Conservation (phyloP, 2,329 filamentous ascomycete species). For the Sporothrix variecibatus region DNA sequence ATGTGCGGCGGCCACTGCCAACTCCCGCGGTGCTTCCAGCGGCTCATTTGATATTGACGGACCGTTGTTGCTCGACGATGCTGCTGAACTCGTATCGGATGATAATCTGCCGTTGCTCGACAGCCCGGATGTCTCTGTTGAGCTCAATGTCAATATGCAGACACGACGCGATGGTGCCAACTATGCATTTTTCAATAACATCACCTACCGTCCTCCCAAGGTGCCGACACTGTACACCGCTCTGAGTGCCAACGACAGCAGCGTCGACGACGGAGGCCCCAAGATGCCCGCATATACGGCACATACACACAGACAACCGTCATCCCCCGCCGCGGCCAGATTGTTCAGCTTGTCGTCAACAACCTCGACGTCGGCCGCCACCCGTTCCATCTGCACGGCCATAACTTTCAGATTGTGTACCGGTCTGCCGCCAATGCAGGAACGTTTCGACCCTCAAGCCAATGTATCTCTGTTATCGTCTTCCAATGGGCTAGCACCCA, state of each 20-base stretch:
- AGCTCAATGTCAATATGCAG: constrained; percentile 65
- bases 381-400: constrained; percentile 32
- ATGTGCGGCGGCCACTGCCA: constrained; percentile 49
- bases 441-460: not conserved
- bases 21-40: constrained; percentile 60
- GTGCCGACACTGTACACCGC: constrained; percentile 80
- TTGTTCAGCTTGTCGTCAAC: constrained; percentile 65
- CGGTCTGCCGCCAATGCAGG: constrained; percentile 60
- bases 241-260: constrained; percentile 58
- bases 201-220: constrained; percentile 72
- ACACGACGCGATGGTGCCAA: constrained; percentile 67
- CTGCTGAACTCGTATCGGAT: constrained; percentile 66
- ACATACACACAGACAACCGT: constrained; percentile 66
- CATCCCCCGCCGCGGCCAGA: constrained; percentile 63
- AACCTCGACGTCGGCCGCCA: constrained; percentile 31
- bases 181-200: constrained; percentile 75
- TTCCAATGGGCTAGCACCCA: constrained; percentile 48
- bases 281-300: constrained; percentile 56
- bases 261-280: constrained; percentile 46
- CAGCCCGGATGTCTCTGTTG: constrained; percentile 63
- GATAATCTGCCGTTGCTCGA: constrained; percentile 64
- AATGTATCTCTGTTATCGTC: constrained; percentile 47
- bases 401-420: constrained; percentile 49
- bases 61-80: constrained; percentile 50
- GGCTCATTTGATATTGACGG: constrained; percentile 57